Evolutionary conservation across 148 eudicot genomes (phyloP).

Genomic region (Agrostemma githago): DNA sequence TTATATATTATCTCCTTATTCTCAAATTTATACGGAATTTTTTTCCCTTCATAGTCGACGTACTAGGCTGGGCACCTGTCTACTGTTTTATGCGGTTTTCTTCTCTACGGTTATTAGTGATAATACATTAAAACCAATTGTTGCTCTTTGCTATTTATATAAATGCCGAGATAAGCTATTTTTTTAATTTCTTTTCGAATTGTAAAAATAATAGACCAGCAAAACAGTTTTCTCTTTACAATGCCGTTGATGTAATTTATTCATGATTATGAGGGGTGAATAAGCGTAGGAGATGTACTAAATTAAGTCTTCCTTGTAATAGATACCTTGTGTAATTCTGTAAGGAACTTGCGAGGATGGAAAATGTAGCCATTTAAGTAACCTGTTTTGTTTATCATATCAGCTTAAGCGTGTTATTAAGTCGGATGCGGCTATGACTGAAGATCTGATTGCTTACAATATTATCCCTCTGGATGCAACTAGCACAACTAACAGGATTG

Average conservation of each 20-base stretch:
- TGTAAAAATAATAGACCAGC: too few species aligned
- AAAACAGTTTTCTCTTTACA: too few species aligned
- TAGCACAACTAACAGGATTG: slow-evolving; percentile 61
- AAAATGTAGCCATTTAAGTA: not conserved
- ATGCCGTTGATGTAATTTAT: not conserved
- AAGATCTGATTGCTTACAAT: slow-evolving; percentile 85
- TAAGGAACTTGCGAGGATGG: not conserved
- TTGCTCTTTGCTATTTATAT: too few species aligned
- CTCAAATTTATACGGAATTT: not conserved
- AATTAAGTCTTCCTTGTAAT: not conserved
- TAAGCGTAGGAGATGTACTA: not conserved
- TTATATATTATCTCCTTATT: slow-evolving; percentile 23
- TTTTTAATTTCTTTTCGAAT: too few species aligned
- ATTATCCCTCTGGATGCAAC: slow-evolving; percentile 86
- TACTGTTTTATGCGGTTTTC: not conserved
- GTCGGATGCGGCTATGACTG: slow-evolving; percentile 97
- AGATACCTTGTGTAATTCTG: not conserved
- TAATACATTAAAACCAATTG: too few species aligned
- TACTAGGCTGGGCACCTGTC: not conserved
- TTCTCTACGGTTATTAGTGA: too few species aligned
- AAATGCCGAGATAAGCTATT: too few species aligned
- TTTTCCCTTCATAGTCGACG: not conserved
- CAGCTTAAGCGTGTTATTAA: slow-evolving; percentile 89
- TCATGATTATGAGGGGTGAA: not conserved
- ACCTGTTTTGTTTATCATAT: slow-evolving; percentile 14